A percentile compares a stretch with the other conserved stretches of the same genome.
phyloP scores from a whole-genome alignment of 108 stramenopile genomes.

The Bacterosira constricta region DNA sequence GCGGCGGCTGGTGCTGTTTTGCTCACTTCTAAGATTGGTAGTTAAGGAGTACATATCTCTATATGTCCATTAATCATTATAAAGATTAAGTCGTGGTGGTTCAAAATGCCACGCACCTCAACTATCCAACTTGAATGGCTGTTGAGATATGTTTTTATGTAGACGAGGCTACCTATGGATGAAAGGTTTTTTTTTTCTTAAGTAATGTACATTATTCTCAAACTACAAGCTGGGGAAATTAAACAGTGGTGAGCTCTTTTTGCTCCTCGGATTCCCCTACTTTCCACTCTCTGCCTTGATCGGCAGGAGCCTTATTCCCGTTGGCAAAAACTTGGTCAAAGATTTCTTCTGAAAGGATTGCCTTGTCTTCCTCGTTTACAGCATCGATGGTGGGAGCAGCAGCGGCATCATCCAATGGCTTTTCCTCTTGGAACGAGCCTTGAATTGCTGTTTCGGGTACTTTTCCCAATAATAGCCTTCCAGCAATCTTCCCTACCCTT shows the following conservation, averaged over 20 bases:
- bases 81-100: too few species aligned
- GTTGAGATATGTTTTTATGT: too few species aligned
- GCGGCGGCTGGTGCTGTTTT: too few species aligned
- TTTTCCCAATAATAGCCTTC: slow-evolving; percentile 65
- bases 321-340: slow-evolving; percentile 53
- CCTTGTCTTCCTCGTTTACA: slow-evolving; percentile 41
- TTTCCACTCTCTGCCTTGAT: slow-evolving; percentile 38
- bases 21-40: too few species aligned
- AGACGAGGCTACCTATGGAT: too few species aligned
- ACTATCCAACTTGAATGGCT: too few species aligned
- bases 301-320: slow-evolving; percentile 24
- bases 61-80: too few species aligned
- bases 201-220: neutral
- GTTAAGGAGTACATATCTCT: too few species aligned
- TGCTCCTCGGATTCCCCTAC: slow-evolving; percentile 17
- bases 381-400: slow-evolving; percentile 10
- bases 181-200: neutral
- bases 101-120: too few species aligned
- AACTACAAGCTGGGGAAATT: neutral
- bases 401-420: slow-evolving; percentile 24
- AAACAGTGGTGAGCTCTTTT: slow-evolving; percentile 30
- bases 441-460: slow-evolving; percentile 77
- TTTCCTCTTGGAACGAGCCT: slow-evolving; percentile 72
- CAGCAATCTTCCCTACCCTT: slow-evolving; percentile 62
- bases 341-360: slow-evolving; percentile 58